These are phyloP conservation scores for Salix brachista DNA, from an alignment of 345 rosid species.

Conservation along the genomic window DNA sequence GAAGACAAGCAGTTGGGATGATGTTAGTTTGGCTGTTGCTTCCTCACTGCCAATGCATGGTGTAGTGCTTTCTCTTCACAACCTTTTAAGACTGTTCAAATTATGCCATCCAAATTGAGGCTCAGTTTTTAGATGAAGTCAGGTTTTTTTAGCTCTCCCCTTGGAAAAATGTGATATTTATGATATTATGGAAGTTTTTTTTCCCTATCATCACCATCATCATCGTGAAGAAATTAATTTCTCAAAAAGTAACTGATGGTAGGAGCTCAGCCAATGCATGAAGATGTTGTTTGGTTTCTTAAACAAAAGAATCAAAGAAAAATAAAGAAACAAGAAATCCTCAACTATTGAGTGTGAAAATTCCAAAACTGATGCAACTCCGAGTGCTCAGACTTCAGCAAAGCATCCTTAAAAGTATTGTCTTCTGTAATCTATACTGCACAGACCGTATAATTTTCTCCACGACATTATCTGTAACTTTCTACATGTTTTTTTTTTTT, in stretches of 20 bases:
- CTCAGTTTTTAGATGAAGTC: background rate
- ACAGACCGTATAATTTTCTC: background rate
- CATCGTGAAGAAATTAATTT: too few species aligned
- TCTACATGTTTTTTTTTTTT: background rate
- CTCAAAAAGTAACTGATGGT: too few species aligned
- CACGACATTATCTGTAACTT: background rate
- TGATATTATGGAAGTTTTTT: too few species aligned
- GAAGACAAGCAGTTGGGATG: background rate
- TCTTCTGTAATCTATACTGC: background rate
- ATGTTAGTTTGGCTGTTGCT: background rate
- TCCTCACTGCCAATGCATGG: background rate
- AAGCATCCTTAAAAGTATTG: background rate
- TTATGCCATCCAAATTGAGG: background rate
- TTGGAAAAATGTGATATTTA: background rate
- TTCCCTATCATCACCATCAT: too few species aligned
- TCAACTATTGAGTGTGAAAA: background rate
- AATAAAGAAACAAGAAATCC: background rate
- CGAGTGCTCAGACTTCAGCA: background rate
- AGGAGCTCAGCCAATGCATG: too few species aligned
- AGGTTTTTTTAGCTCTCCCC: background rate
- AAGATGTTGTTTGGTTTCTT: background rate
- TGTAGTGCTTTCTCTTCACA: background rate
- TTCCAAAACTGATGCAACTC: background rate
- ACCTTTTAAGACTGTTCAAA: background rate
- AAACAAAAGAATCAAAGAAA: background rate